Conservation (phyloP, 2,329 filamentous ascomycete genomes). For the Aspergillus quadrilineatus region DNA sequence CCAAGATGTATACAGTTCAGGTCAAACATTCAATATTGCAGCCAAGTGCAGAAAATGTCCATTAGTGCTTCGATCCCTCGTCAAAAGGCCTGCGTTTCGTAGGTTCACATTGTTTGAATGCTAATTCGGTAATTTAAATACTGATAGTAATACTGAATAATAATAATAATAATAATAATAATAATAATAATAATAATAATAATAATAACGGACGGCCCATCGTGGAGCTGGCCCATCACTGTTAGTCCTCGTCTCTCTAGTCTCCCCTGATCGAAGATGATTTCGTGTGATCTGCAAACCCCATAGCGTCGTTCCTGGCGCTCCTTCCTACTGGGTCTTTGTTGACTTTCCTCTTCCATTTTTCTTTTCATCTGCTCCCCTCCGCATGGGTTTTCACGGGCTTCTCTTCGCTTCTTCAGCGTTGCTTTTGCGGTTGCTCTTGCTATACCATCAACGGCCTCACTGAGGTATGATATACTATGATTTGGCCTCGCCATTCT, state of each 20-base stretch:
- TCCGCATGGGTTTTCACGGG: background rate
- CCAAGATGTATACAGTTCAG: background rate
- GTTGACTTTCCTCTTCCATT: background rate
- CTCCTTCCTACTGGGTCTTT: background rate
- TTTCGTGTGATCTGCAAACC: conserved; percentile 11
- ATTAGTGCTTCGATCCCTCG: background rate
- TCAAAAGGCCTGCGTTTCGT: background rate
- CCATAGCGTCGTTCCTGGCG: background rate
- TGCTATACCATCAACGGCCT: background rate
- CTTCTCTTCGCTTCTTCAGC: conserved; percentile 1
- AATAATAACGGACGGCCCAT: too few species aligned
- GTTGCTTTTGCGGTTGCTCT: background rate
- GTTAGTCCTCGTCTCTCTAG: background rate
- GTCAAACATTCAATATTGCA: background rate
- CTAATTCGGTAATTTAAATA: background rate
- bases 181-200: too few species aligned
- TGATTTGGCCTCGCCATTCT: conserved; percentile 1
- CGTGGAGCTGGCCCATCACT: background rate
- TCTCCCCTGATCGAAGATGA: conserved; percentile 8
- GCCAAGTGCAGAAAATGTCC: background rate
- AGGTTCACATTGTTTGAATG: background rate
- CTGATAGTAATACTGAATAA: too few species aligned
- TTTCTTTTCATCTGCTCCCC: background rate
- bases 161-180: background rate
- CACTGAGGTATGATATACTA: background rate